Conservation (phyloP, 495 filamentous ascomycete genomes). For the Neurospora sp. region DNA sequence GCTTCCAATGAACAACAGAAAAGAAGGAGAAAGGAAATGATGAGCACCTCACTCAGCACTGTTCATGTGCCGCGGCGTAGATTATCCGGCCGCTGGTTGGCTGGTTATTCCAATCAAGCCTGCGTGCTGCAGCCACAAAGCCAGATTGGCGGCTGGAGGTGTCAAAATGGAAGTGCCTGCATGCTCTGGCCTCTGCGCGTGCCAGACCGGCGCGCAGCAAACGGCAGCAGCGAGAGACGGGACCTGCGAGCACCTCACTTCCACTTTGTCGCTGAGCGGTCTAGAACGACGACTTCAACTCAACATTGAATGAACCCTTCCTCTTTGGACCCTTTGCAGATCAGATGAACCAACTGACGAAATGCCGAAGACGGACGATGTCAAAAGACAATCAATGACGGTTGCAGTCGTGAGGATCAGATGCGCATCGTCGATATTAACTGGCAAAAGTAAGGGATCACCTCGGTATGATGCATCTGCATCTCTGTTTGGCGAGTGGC, state of each 20-base stretch:
- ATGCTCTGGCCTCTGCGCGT: neutral
- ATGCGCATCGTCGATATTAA: neutral
- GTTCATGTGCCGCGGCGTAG: neutral
- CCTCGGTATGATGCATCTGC: neutral
- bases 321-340: neutral
- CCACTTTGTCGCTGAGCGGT: neutral
- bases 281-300: neutral
- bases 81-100: neutral
- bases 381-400: neutral
- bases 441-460: neutral
- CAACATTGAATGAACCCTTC: neutral
- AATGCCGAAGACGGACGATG: neutral
- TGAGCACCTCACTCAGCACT: neutral
- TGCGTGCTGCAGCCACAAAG: neutral
- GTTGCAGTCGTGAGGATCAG: neutral
- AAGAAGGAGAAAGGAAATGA: neutral
- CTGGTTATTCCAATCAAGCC: neutral
- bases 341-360: neutral
- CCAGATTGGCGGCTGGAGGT: neutral
- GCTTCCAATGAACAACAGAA: neutral
- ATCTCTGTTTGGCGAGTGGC: neutral
- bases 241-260: neutral
- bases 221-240: neutral
- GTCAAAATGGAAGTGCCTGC: neutral
- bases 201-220: neutral